Evolutionary conservation across 345 rosid genomes (phyloP), one percentile per base, ranked within the genome.

Genomic region (Pugionium cornutum): DNA sequence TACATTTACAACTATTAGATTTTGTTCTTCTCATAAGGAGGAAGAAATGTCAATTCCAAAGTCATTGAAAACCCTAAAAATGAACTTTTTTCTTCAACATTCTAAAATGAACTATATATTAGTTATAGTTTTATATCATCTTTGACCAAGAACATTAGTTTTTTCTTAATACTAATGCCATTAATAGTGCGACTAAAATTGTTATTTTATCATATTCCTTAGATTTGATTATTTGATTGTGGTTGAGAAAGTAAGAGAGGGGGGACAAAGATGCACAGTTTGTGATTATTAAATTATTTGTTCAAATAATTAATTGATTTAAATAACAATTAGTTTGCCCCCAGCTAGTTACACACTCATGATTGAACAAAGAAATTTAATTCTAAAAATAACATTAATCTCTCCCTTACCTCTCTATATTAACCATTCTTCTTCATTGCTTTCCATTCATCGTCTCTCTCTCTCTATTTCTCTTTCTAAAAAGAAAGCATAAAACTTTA

Each of bases 341-440:
- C 40, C 64, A 67, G 73, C 72, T 67, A 58, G 73, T 73, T 68
- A 60, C 77, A 68, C 58, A 18, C 18, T 18, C 18, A 18, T 18
- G 18, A 18, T 18, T 18, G 18, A 18, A 18, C 18, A 18, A 18
- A 18, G 18, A 18, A 18, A 18, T 18, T 18, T 18, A 18, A 18
- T 18, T 0, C 18, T 18, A 18, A 18, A 18, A 18, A 18, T 18
- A 18, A 18, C 18, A 18, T 18, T 62, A n/a, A 49, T 57, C 56
- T 18, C 18, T 18, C 18, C 18, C 18, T 18, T 18, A 33, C 31
- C 29, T 53, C 58, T 53, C 54, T 85, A 85, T 89, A 86, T 83
- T 18, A 18, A 18, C 18, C 18, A 18, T 18, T 18, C 18, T 18
- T 18, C 18, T 18, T 18, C 18, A 18, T 18, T 31, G 56, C 10